Evolutionary conservation across 2,329 filamentous ascomycete species (phyloP), one percentile per base, ranked within the genome.

Genomic region (Nemania sp.): DNA sequence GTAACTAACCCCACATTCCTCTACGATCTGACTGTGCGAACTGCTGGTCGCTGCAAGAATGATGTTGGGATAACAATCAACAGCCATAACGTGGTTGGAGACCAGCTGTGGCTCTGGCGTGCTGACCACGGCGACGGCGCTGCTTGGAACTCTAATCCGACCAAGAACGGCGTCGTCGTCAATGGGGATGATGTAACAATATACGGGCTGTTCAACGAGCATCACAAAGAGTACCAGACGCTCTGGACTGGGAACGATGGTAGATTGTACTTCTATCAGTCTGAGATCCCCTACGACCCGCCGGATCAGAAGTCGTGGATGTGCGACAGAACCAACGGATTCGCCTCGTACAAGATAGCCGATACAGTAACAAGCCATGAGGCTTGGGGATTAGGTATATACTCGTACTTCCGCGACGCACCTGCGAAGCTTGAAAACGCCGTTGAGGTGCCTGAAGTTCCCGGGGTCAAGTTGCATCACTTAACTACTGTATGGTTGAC

Each of bases 201-300:
- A 27, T 79, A 78, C 51, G 77, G 77, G 4, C 69, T 79, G 15
- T 79, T 79, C 69, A 79, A 78, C 56, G 77, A 79, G 69, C 77
- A 79, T 62, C 77, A 79, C 49, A 71, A 77, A 57, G 74, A 76
- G 24, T 75, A 78, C 60, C 77, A 79, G 59, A 79, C 77, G n/a
- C 68, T 78, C 24, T 79, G 77, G 77, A 73, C 75, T 32, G 77
- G 77, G 22, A 70, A 79, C 38, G 58, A 68, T 53, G 77, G 77
- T 5, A 73, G 76, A 2, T 58, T 78, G 20, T 79, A 79, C 68
- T 77, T 79, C 69, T 79, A 79, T 63, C 77, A 79, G 68, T 78
- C 77, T 55, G 77, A 79, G 64, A 74, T 78, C 47, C 77, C 77
- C 2, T 79, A 79, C 62, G 77, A 78, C 35, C 77, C 77, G 15